Percentiles rank a stretch among this genome's conserved stretches.
These are phyloP conservation scores for Elongisporangium prolatum DNA, from an alignment of 352 stramenopile genomes.

Conservation along the genomic window DNA sequence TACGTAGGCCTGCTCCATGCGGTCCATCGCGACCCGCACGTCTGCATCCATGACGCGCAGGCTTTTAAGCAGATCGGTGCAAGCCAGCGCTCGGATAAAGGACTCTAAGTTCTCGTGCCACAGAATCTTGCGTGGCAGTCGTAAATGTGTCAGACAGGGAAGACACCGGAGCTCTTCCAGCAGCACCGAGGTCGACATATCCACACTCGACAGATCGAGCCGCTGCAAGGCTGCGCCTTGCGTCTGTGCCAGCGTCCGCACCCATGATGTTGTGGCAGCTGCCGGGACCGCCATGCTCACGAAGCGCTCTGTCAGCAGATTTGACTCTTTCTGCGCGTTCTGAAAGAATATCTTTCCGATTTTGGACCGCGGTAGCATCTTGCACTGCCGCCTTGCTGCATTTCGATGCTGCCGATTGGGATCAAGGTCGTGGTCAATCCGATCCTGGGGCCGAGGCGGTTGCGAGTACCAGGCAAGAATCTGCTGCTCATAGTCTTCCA, in stretches of 20 bases:
- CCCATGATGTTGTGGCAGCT: conserved; percentile 55
- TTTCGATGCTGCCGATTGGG: background rate
- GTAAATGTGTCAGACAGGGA: conserved; percentile 53
- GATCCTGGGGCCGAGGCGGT: too few species aligned
- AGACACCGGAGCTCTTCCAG: conserved; percentile 50
- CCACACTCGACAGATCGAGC: conserved; percentile 51
- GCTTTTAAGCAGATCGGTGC: conserved; percentile 35
- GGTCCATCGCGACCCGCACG: conserved; percentile 59
- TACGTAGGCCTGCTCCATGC: conserved; percentile 62
- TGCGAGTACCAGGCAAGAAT: conserved; percentile 7
- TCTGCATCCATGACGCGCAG: conserved; percentile 52
- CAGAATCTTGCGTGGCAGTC: conserved; percentile 55
- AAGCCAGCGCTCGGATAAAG: conserved; percentile 62
- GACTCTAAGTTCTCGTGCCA: conserved; percentile 73
- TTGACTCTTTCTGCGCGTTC: conserved; percentile 37
- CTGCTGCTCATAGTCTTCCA: conserved; percentile 28
- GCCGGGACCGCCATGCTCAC: conserved; percentile 54
- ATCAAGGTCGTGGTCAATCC: background rate
- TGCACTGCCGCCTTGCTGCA: background rate
- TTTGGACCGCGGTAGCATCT: conserved; percentile 37
- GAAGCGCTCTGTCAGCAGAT: conserved; percentile 48
- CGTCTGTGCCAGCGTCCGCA: conserved; percentile 41
- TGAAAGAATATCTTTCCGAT: conserved; percentile 43
- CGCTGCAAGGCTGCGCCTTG: conserved; percentile 55
- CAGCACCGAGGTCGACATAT: conserved; percentile 57